Conservation (phyloP, 441 rosid genomes). For the Arabidopsis lyrata region DNA sequence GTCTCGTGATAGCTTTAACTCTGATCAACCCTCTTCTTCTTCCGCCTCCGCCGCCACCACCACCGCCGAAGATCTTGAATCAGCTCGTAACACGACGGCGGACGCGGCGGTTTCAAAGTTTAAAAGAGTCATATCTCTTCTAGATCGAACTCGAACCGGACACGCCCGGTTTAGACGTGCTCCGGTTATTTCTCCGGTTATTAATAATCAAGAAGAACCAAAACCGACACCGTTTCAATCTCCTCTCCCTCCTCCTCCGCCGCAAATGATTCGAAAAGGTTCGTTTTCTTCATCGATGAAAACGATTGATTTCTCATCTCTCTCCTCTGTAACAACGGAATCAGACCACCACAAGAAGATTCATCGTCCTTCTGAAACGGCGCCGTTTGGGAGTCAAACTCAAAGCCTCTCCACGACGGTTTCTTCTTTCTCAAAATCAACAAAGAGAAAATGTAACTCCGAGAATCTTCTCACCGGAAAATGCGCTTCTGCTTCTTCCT, state of each 20-base stretch:
- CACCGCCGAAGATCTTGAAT: constrained; percentile 50
- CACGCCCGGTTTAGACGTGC: constrained; percentile 94
- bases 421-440: constrained; percentile 56
- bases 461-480: constrained; percentile 58
- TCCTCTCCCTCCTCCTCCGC: constrained; percentile 23
- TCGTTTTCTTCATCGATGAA: constrained; percentile 43
- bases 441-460: constrained; percentile 71
- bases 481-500: constrained; percentile 54
- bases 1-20: constrained; percentile 51
- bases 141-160: constrained; percentile 83
- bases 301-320: constrained; percentile 70
- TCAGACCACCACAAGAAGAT: constrained; percentile 39
- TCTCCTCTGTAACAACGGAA: constrained; percentile 58
- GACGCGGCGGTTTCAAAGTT: constrained; percentile 87
- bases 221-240: constrained; percentile 40
- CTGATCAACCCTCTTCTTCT: constrained; percentile 47
- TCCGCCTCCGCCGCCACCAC: constrained; percentile 37
- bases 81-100: constrained; percentile 66
- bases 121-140: constrained; percentile 78
- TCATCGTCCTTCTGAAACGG: constrained; percentile 54
- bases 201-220: constrained; percentile 23
- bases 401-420: constrained; percentile 57
- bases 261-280: constrained; percentile 47
- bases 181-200: constrained; percentile 39
- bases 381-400: constrained; percentile 57